phyloP scores from a whole-genome alignment of 768 basidiomycete species.

The Vishniacozyma victoriae region DNA sequence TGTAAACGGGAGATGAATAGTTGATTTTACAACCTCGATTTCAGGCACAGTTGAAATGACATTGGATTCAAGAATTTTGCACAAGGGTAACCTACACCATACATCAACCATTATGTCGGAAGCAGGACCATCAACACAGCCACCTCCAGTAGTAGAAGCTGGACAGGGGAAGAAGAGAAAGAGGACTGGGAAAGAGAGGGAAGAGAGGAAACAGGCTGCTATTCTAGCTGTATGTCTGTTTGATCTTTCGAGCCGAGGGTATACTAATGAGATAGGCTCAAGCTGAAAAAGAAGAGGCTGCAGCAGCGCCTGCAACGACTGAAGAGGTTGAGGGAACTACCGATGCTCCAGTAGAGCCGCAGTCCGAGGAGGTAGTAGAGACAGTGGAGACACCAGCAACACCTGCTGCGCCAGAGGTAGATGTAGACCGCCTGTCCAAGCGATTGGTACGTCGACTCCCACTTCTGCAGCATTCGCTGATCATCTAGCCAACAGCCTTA shows the following conservation, averaged over 20 bases:
- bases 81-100: neutral
- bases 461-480: too few species aligned
- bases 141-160: neutral
- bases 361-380: too few species aligned
- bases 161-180: slow-evolving; percentile 40
- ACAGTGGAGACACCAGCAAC: too few species aligned
- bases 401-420: too few species aligned
- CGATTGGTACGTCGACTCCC: too few species aligned
- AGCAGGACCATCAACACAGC: neutral
- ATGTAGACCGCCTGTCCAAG: too few species aligned
- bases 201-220: slow-evolving; percentile 31
- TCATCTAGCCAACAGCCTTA: slow-evolving; percentile 67
- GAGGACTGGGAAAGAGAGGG: slow-evolving; percentile 42
- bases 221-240: slow-evolving; percentile 18
- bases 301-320: neutral
- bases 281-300: slow-evolving; percentile 3
- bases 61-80: too few species aligned
- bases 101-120: neutral
- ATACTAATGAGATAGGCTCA: slow-evolving; percentile 1
- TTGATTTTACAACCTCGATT: too few species aligned
- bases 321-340: too few species aligned
- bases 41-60: too few species aligned
- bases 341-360: too few species aligned
- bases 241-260: neutral
- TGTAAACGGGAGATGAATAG: too few species aligned